Evolutionary conservation across 805 yeast genomes (phyloP).

Genomic region (Saccharomycopsis olivae): DNA sequence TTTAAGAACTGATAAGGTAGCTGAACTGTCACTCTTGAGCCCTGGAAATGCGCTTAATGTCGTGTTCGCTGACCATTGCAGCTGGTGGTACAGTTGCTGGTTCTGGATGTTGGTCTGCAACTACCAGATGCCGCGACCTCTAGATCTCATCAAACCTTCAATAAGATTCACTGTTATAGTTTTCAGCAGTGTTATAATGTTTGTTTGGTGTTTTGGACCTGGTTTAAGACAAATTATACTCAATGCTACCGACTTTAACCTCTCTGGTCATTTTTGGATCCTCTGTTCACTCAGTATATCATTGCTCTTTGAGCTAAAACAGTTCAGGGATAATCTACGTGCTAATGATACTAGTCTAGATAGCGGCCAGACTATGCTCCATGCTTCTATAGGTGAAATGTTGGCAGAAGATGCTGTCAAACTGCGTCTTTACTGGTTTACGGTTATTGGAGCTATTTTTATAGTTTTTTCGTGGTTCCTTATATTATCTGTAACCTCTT

Average conservation of each 20-base stretch:
- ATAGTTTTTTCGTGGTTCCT: slow-evolving; percentile 5
- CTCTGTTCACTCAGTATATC: slow-evolving; percentile 11
- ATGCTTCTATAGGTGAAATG: no score
- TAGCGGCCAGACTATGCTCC: neutral
- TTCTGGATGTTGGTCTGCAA: neutral
- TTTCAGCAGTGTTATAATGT: neutral
- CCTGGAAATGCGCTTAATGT: slow-evolving; percentile 3
- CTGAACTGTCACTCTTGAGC: no score
- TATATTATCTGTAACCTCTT: slow-evolving; percentile 6
- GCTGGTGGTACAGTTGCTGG: slow-evolving; percentile 6
- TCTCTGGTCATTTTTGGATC: slow-evolving; percentile 14
- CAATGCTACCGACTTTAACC: neutral
- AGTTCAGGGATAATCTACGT: neutral
- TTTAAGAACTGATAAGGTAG: no score
- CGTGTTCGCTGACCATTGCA: slow-evolving; percentile 5
- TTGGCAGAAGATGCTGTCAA: neutral
- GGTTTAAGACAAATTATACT: neutral
- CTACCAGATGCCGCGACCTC: neutral
- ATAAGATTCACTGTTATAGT: neutral
- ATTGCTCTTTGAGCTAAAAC: slow-evolving; percentile 3
- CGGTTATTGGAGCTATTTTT: neutral
- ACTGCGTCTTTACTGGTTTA: neutral
- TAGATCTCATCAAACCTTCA: neutral
- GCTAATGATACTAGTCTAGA: neutral
- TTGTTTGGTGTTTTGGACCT: slow-evolving; percentile 9